phyloP scores from a whole-genome alignment of 129 eudicot species.

The Sambucus nigra region DNA sequence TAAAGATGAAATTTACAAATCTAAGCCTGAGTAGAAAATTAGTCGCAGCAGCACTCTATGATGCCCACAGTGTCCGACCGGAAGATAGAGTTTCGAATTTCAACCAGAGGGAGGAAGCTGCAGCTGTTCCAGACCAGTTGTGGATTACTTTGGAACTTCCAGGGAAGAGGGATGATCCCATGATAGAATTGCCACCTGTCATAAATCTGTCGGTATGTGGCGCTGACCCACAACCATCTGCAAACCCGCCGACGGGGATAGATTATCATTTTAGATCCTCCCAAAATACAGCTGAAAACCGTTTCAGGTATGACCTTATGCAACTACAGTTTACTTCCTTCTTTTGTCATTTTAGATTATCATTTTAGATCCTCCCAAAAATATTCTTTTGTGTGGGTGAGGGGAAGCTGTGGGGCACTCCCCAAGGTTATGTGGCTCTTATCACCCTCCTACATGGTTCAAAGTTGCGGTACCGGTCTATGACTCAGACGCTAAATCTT shows the following conservation, averaged over 20 bases:
- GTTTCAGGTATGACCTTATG: constrained; percentile 52
- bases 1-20: constrained; percentile 41
- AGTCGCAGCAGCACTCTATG: constrained; percentile 59
- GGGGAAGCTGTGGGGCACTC: too few relatives aligned
- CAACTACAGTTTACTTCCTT: not conserved
- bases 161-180: constrained; percentile 25
- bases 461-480: too few relatives aligned
- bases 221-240: constrained; percentile 19
- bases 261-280: constrained; percentile 44
- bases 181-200: constrained; percentile 40
- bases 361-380: too few relatives aligned
- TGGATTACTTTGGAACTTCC: constrained; percentile 55
- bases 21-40: constrained; percentile 40
- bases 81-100: constrained; percentile 23
- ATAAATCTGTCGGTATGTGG: constrained; percentile 42
- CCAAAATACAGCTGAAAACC: constrained; percentile 40
- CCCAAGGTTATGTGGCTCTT: too few relatives aligned
- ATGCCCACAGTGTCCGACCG: constrained; percentile 20
- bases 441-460: too few relatives aligned
- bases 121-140: constrained; percentile 31
- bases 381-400: too few relatives aligned
- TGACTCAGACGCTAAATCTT: too few relatives aligned
- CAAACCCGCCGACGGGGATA: constrained; percentile 18
- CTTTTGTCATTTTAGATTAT: not conserved
- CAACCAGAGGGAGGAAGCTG: constrained; percentile 27